Conservation (phyloP, 768 basidiomycete species). For the Exsudoporus frostii region DNA sequence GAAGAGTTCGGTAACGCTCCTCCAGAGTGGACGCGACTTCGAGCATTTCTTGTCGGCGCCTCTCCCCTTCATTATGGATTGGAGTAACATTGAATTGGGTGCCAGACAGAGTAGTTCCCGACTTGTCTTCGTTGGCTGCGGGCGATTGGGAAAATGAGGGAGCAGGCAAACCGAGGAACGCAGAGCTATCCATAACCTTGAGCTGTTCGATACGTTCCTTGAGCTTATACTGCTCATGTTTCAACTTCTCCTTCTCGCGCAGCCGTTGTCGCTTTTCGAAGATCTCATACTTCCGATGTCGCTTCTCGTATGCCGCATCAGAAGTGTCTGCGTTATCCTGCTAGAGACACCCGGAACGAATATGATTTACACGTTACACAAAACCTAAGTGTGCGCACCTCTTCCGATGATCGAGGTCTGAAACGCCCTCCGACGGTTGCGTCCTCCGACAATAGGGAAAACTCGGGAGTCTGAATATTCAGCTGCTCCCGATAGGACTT, state of each 20-base stretch:
- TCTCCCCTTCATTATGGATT: conserved; percentile 61
- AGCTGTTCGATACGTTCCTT: conserved; percentile 87
- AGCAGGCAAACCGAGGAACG: conserved; percentile 63
- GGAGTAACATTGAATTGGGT: conserved; percentile 37
- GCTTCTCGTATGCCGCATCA: conserved; percentile 75
- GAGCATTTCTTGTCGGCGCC: conserved; percentile 71
- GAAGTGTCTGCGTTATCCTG: conserved; percentile 66
- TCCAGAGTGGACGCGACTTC: conserved; percentile 63
- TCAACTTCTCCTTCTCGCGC: conserved; percentile 88
- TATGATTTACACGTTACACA: conserved; percentile 6
- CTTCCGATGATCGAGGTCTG: conserved; percentile 63
- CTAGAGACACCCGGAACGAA: conserved; percentile 10
- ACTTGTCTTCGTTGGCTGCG: conserved; percentile 23
- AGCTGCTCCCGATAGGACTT: conserved; percentile 65
- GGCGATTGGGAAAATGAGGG: conserved; percentile 48
- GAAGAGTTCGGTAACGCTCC: conserved; percentile 68
- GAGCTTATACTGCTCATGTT: conserved; percentile 89
- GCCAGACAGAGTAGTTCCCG: conserved; percentile 31
- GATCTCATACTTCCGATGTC: conserved; percentile 82
- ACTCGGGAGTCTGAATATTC: conserved; percentile 78
- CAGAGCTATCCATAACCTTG: conserved; percentile 63
- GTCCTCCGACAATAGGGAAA: conserved; percentile 43
- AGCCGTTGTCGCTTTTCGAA: conserved; percentile 83
- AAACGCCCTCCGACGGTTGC: conserved; percentile 65
- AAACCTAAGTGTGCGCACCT: conserved; percentile 47